Base-by-base conservation (phyloP, 116 monocot species). In the Dioscorea cayenensis region DNA sequence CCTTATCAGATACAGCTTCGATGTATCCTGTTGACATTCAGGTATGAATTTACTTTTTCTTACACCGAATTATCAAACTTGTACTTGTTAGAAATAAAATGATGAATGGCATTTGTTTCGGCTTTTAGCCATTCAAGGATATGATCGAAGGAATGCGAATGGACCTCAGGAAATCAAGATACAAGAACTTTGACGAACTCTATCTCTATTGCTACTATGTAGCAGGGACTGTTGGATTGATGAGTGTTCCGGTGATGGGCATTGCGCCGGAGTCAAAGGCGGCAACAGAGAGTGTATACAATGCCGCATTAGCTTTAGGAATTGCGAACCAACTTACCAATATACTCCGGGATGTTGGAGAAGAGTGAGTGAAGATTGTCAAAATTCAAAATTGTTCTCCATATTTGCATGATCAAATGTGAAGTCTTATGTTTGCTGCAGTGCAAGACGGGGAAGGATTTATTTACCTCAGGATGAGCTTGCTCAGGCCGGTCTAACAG, bases 151-250 rank as follows among this genome's bases (percentile, higher is more conserved):
- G 97, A 21, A 99, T 99, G 97, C 62, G 97, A 64, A 51, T 85
- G 88, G 97, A 99, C 59, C 71, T 93, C 23, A 81, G 66, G 68
- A 99, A 91, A 63, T 84, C 89, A 14, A 86, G 94, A 84, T 99
- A 99, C 81, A 72, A 78, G 58, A 89, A 81, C 73, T 99, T 93
- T 66, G 90, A 99, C 32, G 97, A 99, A 69, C 86, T 99, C 49
- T 99, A 99, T 69, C 88, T 99, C 51, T 99, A 99, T 77, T 99
- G 97, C 71, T 93, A 99, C 69, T 99, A 93, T 66, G 97, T 99
- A 18, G 97, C 97, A 7, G 94, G 97, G 21, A 99, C 97, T 0
- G 97, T 99, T 2, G 97, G 94, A 14, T 72, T 99, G 60, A 99
- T 99, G 89, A 94, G 91, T 73, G 97, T 99, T 60, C 97, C 97